A percentile compares a stretch with the other conserved stretches of the same genome.
These are phyloP conservation scores for Spinacia oleracea DNA, from an alignment of 179 eudicot species.

Conservation along the genomic window DNA sequence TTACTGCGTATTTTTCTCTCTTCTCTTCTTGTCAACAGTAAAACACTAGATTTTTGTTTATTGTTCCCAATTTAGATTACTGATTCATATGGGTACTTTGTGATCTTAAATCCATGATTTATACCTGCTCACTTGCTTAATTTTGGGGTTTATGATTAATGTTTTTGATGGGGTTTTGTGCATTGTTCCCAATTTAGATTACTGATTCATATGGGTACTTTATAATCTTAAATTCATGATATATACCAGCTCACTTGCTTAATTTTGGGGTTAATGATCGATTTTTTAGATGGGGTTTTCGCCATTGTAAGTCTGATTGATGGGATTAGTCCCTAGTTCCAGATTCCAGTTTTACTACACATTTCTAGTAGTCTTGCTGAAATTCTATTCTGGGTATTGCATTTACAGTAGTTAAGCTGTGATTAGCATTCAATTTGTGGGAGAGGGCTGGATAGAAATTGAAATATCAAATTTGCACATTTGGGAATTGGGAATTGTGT, in stretches of 20 bases:
- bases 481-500: neutral
- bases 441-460: neutral
- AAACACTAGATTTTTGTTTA: neutral
- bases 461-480: neutral
- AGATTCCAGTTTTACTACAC: neutral
- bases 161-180: neutral
- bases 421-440: neutral
- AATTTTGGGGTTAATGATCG: neutral
- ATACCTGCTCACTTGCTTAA: neutral
- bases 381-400: conserved; percentile 3
- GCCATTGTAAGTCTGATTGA: neutral
- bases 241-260: neutral
- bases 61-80: neutral
- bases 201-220: neutral
- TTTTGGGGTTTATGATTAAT: neutral
- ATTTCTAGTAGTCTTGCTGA: neutral
- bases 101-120: neutral
- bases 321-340: neutral
- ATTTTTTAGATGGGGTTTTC: neutral
- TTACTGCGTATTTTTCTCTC: conserved; percentile 33
- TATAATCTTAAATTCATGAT: neutral
- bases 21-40: neutral
- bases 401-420: neutral
- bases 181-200: neutral
- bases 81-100: neutral